A percentile compares a stretch with the other conserved stretches of the same genome.
Evolutionary conservation across 2,329 filamentous ascomycete genomes (phyloP).

Genomic region (Pleomassaria siparia): DNA sequence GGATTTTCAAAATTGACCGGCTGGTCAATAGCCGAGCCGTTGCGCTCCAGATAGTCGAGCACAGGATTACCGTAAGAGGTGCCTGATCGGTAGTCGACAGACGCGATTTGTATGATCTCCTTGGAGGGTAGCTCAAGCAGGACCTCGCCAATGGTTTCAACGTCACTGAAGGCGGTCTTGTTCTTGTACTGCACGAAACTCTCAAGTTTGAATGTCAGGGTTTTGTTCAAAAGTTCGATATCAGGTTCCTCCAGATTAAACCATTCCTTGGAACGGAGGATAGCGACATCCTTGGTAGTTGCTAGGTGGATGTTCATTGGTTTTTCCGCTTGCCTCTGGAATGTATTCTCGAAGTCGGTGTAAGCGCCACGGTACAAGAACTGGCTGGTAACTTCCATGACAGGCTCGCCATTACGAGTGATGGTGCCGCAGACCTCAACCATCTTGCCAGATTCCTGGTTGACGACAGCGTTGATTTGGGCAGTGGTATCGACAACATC

Average conservation of each 20-base stretch:
- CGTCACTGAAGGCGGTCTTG: constrained; percentile 84
- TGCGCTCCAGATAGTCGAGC: constrained; percentile 89
- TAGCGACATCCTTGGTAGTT: constrained; percentile 87
- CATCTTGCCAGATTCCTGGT: constrained; percentile 98
- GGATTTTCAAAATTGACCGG: constrained; percentile 96
- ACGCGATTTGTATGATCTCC: constrained; percentile 96
- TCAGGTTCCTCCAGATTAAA: constrained; percentile 85
- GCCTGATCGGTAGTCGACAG: constrained; percentile 91
- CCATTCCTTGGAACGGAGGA: constrained; percentile 97
- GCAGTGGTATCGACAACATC: constrained; percentile 91
- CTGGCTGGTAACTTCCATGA: constrained; percentile 98
- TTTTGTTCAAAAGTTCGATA: constrained; percentile 87
- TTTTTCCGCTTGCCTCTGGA: constrained; percentile 95
- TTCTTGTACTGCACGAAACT: constrained; percentile 94
- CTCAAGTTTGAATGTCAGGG: constrained; percentile 92
- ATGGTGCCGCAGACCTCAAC: constrained; percentile 99
- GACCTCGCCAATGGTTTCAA: constrained; percentile 90
- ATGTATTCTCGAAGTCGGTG: constrained; percentile 94
- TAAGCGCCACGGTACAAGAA: constrained; percentile 95
- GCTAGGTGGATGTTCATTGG: constrained; percentile 90
- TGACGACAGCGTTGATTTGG: constrained; percentile 96
- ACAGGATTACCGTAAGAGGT: constrained; percentile 94
- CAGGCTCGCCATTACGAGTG: constrained; percentile 74
- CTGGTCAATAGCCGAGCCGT: constrained; percentile 91
- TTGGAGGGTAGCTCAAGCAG: constrained; percentile 93